Conservation (phyloP, 768 basidiomycete species). For the Arthromyces matolae region DNA sequence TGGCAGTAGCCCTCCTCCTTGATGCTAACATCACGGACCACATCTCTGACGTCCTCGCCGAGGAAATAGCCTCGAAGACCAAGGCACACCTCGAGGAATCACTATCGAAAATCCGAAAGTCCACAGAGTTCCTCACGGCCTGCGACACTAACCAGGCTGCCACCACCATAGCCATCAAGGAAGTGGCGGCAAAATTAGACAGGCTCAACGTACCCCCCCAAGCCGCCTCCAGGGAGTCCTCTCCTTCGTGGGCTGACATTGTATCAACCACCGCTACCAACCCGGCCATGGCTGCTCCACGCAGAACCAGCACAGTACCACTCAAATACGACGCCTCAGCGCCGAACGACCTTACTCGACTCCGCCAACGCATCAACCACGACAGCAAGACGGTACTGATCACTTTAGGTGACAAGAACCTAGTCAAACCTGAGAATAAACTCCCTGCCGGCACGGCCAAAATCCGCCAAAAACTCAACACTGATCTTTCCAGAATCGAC, state of each 20-base stretch:
- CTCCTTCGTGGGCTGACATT: background rate
- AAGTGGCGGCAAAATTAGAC: background rate
- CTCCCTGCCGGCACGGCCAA: background rate
- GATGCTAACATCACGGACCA: background rate
- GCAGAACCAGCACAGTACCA: too few species aligned
- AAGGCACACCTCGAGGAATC: background rate
- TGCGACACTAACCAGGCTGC: background rate
- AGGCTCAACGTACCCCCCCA: too few species aligned
- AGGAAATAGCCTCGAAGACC: background rate
- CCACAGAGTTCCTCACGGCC: background rate
- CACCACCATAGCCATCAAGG: background rate
- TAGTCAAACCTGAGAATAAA: too few species aligned
- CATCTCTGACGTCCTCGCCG: background rate
- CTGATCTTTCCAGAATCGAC: background rate
- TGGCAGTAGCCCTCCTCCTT: background rate
- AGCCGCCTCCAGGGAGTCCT: background rate
- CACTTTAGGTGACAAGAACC: too few species aligned
- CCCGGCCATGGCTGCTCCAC: too few species aligned
- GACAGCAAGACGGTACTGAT: too few species aligned
- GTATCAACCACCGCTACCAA: too few species aligned
- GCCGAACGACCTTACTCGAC: too few species aligned
- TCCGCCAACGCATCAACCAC: too few species aligned
- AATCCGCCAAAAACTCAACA: background rate
- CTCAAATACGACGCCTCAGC: too few species aligned
- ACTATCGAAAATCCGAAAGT: background rate